Percentiles rank a stretch among this genome's conserved stretches.
These are phyloP conservation scores for Jamesozyma gamospora DNA, from an alignment of 805 yeast genomes.

Conservation along the genomic window DNA sequence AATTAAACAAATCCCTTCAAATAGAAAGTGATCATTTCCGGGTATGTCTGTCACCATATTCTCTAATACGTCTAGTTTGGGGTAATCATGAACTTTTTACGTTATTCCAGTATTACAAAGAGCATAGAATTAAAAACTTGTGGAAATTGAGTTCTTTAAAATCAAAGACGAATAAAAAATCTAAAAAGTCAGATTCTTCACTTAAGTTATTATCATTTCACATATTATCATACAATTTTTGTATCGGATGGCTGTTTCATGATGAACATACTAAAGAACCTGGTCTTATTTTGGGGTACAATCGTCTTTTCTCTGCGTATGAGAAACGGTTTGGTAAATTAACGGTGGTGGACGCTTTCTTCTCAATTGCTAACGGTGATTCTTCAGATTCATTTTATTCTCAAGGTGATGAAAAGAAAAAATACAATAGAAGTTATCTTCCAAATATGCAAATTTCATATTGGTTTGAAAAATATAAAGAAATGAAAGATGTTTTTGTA, in stretches of 20 bases:
- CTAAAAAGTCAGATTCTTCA: conserved; percentile 7
- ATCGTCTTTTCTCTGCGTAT: conserved; percentile 55
- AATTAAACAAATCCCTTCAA: conserved; percentile 38
- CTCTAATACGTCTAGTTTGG: conserved; percentile 34
- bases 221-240: conserved; percentile 51
- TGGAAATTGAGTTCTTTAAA: conserved; percentile 6
- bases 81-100: conserved; percentile 15
- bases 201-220: conserved; percentile 42
- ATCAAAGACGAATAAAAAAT: background rate
- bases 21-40: conserved; percentile 51
- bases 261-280: conserved; percentile 35
- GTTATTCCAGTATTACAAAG: conserved; percentile 11
- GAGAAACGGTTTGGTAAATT: conserved; percentile 56
- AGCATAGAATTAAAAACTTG: conserved; percentile 8
- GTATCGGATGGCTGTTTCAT: conserved; percentile 75
- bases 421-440: conserved; percentile 53
- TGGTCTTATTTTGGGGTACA: conserved; percentile 74
- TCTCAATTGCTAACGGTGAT: conserved; percentile 61
- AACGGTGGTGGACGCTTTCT: conserved; percentile 56
- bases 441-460: conserved; percentile 52
- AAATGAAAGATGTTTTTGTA: conserved; percentile 39
- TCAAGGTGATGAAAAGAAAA: conserved; percentile 35
- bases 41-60: conserved; percentile 45
- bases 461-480: conserved; percentile 18
- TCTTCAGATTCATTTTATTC: conserved; percentile 42